Evolutionary conservation across 2,329 filamentous ascomycete genomes (phyloP), one percentile per base, ranked within the genome.

Genomic region (Phialemoniopsis sp.): DNA sequence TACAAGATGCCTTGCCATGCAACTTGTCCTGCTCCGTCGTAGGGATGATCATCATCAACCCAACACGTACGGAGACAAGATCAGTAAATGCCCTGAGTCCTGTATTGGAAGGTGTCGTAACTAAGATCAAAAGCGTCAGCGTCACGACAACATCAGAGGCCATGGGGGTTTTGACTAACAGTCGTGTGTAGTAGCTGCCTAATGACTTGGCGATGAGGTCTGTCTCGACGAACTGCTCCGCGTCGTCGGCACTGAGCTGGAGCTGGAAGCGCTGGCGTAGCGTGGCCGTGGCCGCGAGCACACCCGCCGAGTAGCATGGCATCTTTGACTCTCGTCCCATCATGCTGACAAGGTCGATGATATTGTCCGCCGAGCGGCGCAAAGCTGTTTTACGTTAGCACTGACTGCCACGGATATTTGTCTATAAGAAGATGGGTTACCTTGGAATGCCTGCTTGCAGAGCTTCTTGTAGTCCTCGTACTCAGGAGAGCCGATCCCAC

Each of bases 21-120:
- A 26, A 26, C 21, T 26, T 26, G 21, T 26, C 21, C 10, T 26
- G 21, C 10, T 26, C 38, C 43, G 44, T 49, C 52, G 42, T 46
- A 46, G 45, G 43, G 13, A 14, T 31, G 16, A 6, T 12, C 10
- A 13, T 26, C 21, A 10, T 10, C 21, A 6, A 6, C 21, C 21
- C 21, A 10, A 26, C 6, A 26, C 6, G 6, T 6, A 26, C 21
- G 21, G 21, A 26, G 21, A 26, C 21, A 26, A 26, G 15, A 39
- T 45, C 76, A 91, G 63, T 91, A 91, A 63, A 91, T 91, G 50
- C 87, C 87, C 64, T 91, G 87, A 29, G 87, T 90, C 55, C 87
- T 80, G 66, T 91, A 91, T 68, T 91, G 87, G 68, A 89, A 91
- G 46, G 85, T 88, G 63, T 89, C 85, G 56, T 89, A 89, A 63